phyloP scores from a whole-genome alignment of 2,329 filamentous ascomycete genomes.

The Phialophora tarda region DNA sequence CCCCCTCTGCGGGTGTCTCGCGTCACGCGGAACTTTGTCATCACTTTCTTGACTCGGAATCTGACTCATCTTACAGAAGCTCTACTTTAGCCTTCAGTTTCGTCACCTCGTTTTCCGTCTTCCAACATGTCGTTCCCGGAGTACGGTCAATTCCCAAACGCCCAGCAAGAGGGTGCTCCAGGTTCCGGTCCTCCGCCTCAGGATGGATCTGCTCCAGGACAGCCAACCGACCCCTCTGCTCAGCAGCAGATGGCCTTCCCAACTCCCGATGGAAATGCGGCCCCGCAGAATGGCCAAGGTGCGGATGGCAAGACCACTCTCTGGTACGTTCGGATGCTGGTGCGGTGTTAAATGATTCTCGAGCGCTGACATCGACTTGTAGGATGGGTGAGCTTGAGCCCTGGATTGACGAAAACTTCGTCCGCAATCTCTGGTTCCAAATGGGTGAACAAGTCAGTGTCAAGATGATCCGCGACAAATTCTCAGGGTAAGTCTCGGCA shows the following conservation, averaged over 20 bases:
- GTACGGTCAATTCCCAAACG: conserved; percentile 68
- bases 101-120: conserved; percentile 26
- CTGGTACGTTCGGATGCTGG: conserved; percentile 50
- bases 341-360: conserved; percentile 25
- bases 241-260: conserved; percentile 61
- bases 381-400: conserved; percentile 99
- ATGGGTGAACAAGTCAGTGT: conserved; percentile 96
- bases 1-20: not conserved
- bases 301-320: conserved; percentile 63
- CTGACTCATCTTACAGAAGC: conserved; percentile 29
- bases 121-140: conserved; percentile 66
- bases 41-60: conserved; percentile 3
- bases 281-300: conserved; percentile 54
- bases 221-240: conserved; percentile 47
- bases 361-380: conserved; percentile 15
- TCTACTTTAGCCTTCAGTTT: conserved; percentile 21
- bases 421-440: conserved; percentile 91
- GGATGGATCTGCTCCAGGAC: conserved; percentile 58
- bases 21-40: not conserved
- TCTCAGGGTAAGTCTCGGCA: conserved; percentile 75
- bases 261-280: conserved; percentile 55
- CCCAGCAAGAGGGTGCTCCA: conserved; percentile 60
- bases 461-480: conserved; percentile 99
- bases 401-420: conserved; percentile 99
- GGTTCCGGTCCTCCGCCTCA: conserved; percentile 55